Evolutionary conservation across 192 early-diverging fungal genomes (phyloP).

Genomic region (Umbelopsis sp.): DNA sequence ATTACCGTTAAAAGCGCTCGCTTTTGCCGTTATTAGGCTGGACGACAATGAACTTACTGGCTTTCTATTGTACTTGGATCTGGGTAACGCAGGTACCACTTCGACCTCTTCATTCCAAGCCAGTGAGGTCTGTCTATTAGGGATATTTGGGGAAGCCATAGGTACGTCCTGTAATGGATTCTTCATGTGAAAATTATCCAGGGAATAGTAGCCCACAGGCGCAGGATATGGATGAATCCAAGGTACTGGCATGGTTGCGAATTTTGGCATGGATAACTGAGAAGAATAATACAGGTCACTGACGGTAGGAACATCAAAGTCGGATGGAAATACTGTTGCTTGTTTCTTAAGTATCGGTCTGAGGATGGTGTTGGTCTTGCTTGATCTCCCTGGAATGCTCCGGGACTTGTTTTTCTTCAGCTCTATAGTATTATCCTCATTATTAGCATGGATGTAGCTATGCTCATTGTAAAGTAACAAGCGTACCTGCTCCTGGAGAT

Average conservation of each 20-base stretch:
- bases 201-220: neutral
- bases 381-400: neutral
- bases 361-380: neutral
- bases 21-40: neutral
- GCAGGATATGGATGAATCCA: conserved; percentile 1
- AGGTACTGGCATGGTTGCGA: neutral
- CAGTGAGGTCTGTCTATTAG: neutral
- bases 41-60: neutral
- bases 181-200: conserved; percentile 6
- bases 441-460: neutral
- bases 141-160: neutral
- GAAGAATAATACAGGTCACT: conserved; percentile 5
- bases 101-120: conserved; percentile 13
- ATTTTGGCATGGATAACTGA: conserved; percentile 5
- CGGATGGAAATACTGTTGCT: neutral
- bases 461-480: neutral
- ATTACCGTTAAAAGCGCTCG: neutral
- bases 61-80: conserved; percentile 4
- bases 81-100: neutral
- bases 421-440: neutral
- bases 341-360: neutral
- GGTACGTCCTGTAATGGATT: neutral
- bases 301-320: neutral
- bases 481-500: neutral
- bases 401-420: neutral